phyloP scores from a whole-genome alignment of 2,329 filamentous ascomycete genomes.

The Neospermospora avenae region DNA sequence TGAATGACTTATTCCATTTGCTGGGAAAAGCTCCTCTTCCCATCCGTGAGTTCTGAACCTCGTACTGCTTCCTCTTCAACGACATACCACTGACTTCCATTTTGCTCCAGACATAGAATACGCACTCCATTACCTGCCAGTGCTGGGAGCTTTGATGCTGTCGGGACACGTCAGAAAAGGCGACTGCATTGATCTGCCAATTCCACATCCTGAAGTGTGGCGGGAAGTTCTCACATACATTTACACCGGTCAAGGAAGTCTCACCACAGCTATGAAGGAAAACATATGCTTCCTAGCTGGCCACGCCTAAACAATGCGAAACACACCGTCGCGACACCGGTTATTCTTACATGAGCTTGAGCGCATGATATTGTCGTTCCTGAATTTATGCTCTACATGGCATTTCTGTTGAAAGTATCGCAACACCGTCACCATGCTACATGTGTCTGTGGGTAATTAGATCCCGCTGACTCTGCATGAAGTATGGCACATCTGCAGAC shows the following conservation, averaged over 20 bases:
- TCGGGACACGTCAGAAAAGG: conserved; percentile 50
- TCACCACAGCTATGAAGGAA: conserved; percentile 45
- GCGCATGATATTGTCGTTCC: not conserved
- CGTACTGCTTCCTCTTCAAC: not conserved
- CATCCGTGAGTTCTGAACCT: conserved; percentile 42
- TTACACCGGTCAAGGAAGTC: conserved; percentile 48
- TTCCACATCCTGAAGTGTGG: conserved; percentile 57
- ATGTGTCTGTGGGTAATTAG: not conserved
- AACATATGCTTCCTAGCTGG: conserved; percentile 57
- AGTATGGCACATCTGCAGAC: not conserved
- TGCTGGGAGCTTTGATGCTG: conserved; percentile 52
- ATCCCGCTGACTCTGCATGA: not conserved
- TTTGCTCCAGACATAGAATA: conserved; percentile 44
- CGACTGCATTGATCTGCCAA: conserved; percentile 54
- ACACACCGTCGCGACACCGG: not conserved
- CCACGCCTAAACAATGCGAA: conserved; percentile 23
- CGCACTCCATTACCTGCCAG: conserved; percentile 48
- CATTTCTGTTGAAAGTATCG: not conserved
- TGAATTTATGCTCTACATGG: not conserved
- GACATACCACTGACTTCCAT: not conserved
- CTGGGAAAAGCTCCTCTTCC: conserved; percentile 38
- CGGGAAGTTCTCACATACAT: conserved; percentile 51
- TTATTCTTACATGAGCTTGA: not conserved
- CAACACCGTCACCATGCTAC: not conserved
- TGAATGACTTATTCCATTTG: not conserved